phyloP scores from a whole-genome alignment of 1,284 basidiomycete species.

The Apiotrichum veenhuisii region DNA sequence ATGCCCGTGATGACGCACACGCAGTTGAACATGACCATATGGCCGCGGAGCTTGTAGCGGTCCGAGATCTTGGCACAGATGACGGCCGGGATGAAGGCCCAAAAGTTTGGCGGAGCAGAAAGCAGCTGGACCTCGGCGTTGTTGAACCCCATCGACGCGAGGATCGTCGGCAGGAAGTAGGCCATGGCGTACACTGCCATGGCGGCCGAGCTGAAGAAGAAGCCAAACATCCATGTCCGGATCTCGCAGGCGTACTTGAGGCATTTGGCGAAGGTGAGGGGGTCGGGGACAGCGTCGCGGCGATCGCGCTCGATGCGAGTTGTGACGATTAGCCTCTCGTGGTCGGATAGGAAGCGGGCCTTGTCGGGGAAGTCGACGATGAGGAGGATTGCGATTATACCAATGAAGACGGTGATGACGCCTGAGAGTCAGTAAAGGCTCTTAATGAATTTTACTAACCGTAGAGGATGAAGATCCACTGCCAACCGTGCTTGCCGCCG shows the following conservation, averaged over 20 bases:
- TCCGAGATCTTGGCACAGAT: slow-evolving; percentile 45
- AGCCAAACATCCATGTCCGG: slow-evolving; percentile 51
- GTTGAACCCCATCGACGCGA: slow-evolving; percentile 26
- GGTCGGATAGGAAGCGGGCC: slow-evolving; percentile 11
- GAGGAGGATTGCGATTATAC: slow-evolving; percentile 2
- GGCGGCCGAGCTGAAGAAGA: slow-evolving; percentile 43
- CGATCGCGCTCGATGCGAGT: slow-evolving; percentile 19
- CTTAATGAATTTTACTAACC: background rate
- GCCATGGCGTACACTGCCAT: slow-evolving; percentile 22
- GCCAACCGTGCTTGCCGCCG: slow-evolving; percentile 8
- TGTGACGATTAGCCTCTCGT: slow-evolving; percentile 10
- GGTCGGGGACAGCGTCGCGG: slow-evolving; percentile 48
- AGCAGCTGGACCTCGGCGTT: slow-evolving; percentile 37
- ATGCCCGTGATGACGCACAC: slow-evolving; percentile 10
- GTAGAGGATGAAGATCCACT: slow-evolving; percentile 18
- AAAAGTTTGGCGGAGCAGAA: slow-evolving; percentile 47
- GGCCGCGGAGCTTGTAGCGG: slow-evolving; percentile 19
- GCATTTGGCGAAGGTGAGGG: slow-evolving; percentile 41
- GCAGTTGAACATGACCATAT: slow-evolving; percentile 11
- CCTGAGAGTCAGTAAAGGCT: background rate
- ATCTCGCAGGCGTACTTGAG: slow-evolving; percentile 43
- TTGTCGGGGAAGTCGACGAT: slow-evolving; percentile 20
- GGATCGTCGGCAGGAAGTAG: slow-evolving; percentile 51
- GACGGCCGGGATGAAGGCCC: slow-evolving; percentile 42
- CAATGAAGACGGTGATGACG: slow-evolving; percentile 13